These are phyloP conservation scores for Tricholoma matsutake DNA, from an alignment of 768 basidiomycete genomes.

Conservation along the genomic window DNA sequence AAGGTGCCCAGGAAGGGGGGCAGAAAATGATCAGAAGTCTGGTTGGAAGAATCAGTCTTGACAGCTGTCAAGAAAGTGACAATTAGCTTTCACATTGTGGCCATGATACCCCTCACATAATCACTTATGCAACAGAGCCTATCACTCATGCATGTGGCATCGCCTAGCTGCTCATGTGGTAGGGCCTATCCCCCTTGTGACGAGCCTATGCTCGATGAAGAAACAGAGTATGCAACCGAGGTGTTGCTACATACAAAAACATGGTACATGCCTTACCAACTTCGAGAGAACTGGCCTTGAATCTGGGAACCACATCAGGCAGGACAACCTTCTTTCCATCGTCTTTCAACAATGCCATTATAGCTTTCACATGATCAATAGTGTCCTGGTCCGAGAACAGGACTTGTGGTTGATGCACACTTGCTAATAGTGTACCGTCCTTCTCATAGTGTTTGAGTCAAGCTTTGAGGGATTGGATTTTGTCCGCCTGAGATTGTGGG, in stretches of 20 bases:
- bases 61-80: too few relatives aligned
- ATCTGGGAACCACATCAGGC: not conserved
- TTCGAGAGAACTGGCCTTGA: too few relatives aligned
- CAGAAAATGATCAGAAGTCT: too few relatives aligned
- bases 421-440: not conserved
- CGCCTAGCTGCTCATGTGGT: not conserved
- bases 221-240: too few relatives aligned
- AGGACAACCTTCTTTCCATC: not conserved
- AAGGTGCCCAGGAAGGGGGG: too few relatives aligned
- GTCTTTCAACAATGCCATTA: not conserved
- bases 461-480: not conserved
- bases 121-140: too few relatives aligned
- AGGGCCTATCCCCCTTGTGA: not conserved
- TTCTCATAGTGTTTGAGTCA: not conserved
- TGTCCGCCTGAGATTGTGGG: too few relatives aligned
- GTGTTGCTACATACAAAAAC: not conserved
- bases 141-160: not conserved
- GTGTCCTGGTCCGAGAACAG: not conserved
- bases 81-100: too few relatives aligned
- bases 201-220: not conserved
- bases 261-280: not conserved
- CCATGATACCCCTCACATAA: too few relatives aligned
- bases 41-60: too few relatives aligned
- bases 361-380: not conserved
- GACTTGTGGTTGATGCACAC: not conserved